These are phyloP conservation scores for Ophiocordyceps robertsii DNA, from an alignment of 2,329 filamentous ascomycete species.

Conservation along the genomic window DNA sequence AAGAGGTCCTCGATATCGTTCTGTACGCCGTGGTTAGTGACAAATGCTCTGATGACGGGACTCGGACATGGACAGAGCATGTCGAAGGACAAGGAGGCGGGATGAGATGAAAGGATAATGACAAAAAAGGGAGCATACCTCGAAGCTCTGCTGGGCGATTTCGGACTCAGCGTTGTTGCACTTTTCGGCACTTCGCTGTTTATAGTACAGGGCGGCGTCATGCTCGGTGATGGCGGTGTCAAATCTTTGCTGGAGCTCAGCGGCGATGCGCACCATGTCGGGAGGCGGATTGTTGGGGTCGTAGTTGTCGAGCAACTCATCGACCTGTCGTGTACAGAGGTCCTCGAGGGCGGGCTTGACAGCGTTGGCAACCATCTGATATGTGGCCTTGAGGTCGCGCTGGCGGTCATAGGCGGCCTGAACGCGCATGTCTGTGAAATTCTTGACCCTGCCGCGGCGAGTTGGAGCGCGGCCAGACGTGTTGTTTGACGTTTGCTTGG, in stretches of 20 bases:
- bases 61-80: neutral
- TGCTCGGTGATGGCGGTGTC: neutral
- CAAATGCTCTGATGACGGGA: constrained; percentile 3
- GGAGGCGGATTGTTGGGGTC: constrained; percentile 34
- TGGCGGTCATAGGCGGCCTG: constrained; percentile 50
- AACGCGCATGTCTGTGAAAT: constrained; percentile 37
- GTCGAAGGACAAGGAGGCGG: neutral
- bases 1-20: constrained; percentile 24
- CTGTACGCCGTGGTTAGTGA: constrained; percentile 12
- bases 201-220: neutral
- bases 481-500: constrained; percentile 12
- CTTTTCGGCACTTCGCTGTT: neutral
- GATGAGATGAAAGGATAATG: neutral
- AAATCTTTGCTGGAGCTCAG: neutral
- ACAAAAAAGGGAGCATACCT: neutral
- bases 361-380: constrained; percentile 46
- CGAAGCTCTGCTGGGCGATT: neutral
- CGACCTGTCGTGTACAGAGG: constrained; percentile 46
- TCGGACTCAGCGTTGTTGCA: neutral
- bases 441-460: constrained; percentile 40
- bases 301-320: constrained; percentile 40
- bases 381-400: constrained; percentile 52
- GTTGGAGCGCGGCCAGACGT: constrained; percentile 22
- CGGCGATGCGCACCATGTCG: constrained; percentile 17
- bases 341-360: constrained; percentile 54